A percentile compares a stretch with the other conserved stretches of the same genome.
These are phyloP conservation scores for Pythium vanterpoolii DNA, from an alignment of 352 stramenopile genomes.

Conservation along the genomic window DNA sequence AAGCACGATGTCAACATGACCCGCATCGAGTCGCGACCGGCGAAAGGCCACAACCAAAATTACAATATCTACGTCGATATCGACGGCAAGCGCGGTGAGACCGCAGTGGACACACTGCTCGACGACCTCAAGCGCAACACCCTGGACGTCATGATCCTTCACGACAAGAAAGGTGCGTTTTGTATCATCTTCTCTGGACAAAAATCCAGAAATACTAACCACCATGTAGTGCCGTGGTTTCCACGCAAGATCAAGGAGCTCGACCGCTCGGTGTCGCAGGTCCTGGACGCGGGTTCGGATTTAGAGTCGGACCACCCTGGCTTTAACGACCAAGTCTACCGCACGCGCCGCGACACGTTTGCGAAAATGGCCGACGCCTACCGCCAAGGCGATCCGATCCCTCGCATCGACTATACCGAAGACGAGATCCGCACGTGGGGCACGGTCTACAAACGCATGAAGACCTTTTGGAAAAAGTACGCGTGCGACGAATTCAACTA, in stretches of 20 bases:
- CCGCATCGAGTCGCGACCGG: constrained; percentile 93
- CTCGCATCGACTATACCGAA: constrained; percentile 92
- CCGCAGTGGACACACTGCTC: constrained; percentile 82
- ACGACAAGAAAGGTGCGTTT: constrained; percentile 89
- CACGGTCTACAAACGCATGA: constrained; percentile 92
- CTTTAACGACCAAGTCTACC: constrained; percentile 93
- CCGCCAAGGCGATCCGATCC: constrained; percentile 89
- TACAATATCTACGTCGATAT: constrained; percentile 95
- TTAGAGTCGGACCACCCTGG: constrained; percentile 94
- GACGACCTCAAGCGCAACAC: constrained; percentile 83
- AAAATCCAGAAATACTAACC: background rate
- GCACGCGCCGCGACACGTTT: constrained; percentile 83
- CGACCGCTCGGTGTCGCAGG: constrained; percentile 71
- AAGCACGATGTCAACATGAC: constrained; percentile 98
- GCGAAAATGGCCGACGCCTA: constrained; percentile 88
- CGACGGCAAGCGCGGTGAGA: constrained; percentile 81
- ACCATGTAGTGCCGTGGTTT: constrained; percentile 68
- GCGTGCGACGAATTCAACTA: constrained; percentile 97
- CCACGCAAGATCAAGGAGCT: constrained; percentile 82
- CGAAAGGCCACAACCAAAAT: constrained; percentile 75
- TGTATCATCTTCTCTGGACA: background rate
- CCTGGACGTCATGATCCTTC: constrained; percentile 89
- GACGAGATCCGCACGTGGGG: constrained; percentile 94
- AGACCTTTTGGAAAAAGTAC: constrained; percentile 91
- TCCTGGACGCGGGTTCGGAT: constrained; percentile 93